Conservation (phyloP, 1,284 basidiomycete species). For the Pterula multifida region DNA sequence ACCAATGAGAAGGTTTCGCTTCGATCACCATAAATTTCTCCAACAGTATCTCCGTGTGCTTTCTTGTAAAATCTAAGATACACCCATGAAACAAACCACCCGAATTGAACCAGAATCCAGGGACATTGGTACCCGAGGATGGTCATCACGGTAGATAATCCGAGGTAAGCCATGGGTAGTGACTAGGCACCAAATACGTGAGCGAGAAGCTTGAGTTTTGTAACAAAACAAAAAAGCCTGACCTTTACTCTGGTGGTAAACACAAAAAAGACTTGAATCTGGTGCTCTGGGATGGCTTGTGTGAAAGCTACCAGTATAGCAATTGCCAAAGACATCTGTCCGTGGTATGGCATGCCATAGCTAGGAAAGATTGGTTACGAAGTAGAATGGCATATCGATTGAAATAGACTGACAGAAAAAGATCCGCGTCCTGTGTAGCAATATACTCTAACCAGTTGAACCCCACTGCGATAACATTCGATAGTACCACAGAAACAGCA, state of each 20-base stretch:
- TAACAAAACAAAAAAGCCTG: too few species aligned
- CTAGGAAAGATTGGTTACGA: slow-evolving; percentile 26
- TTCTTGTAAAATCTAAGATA: slow-evolving; percentile 97
- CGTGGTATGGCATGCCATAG: slow-evolving; percentile 83
- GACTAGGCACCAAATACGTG: slow-evolving; percentile 41
- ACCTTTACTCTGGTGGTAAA: slow-evolving; percentile 88
- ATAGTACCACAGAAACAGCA: slow-evolving; percentile 62
- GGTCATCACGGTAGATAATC: slow-evolving; percentile 82
- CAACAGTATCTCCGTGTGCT: slow-evolving; percentile 45
- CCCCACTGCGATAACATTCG: slow-evolving; percentile 79
- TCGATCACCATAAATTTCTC: slow-evolving; percentile 73
- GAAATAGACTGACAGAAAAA: slow-evolving; percentile 56
- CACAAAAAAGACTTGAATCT: slow-evolving; percentile 84
- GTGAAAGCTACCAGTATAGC: slow-evolving; percentile 92
- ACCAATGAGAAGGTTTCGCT: slow-evolving; percentile 96
- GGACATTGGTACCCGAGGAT: slow-evolving; percentile 86
- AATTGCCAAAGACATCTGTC: slow-evolving; percentile 86
- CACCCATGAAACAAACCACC: slow-evolving; percentile 92
- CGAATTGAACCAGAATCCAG: slow-evolving; percentile 95
- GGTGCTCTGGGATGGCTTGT: slow-evolving; percentile 95
- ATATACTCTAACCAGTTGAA: slow-evolving; percentile 76
- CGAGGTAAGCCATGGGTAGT: slow-evolving; percentile 89
- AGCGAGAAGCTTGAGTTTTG: neutral
- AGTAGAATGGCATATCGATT: slow-evolving; percentile 5
- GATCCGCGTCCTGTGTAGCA: slow-evolving; percentile 46